Evolutionary conservation across 352 stramenopile species (phyloP).

Genomic region (Globisporangium middletonii): DNA sequence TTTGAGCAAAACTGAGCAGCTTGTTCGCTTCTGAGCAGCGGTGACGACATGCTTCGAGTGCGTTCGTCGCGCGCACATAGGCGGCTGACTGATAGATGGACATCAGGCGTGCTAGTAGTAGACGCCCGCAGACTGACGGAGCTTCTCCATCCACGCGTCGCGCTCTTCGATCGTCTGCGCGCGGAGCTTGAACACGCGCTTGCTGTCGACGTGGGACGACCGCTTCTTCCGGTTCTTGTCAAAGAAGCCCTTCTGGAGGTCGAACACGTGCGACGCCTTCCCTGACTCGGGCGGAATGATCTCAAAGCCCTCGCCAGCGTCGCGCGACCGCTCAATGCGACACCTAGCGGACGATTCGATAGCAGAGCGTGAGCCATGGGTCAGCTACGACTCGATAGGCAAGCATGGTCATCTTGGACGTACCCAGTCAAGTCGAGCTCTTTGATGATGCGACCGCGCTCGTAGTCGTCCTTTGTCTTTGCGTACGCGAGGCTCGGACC

Average conservation of each 20-base stretch:
- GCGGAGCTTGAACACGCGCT: constrained; percentile 79
- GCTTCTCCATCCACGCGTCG: constrained; percentile 73
- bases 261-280: constrained; percentile 63
- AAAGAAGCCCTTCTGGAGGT: constrained; percentile 69
- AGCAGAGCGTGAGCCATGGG: neutral
- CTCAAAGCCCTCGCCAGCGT: constrained; percentile 80
- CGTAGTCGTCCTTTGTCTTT: constrained; percentile 84
- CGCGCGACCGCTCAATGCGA: constrained; percentile 58
- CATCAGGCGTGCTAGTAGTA: constrained; percentile 11
- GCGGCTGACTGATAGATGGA: too few species aligned
- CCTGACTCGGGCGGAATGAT: constrained; percentile 53
- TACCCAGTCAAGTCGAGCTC: constrained; percentile 75
- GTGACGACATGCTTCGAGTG: too few species aligned
- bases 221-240: constrained; percentile 78
- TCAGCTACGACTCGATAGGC: neutral
- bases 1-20: too few species aligned
- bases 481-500: constrained; percentile 70
- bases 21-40: too few species aligned
- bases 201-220: constrained; percentile 61
- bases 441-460: constrained; percentile 84
- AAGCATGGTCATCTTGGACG: neutral
- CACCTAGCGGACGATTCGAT: constrained; percentile 26
- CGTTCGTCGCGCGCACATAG: too few species aligned
- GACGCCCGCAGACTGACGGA: constrained; percentile 49
- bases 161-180: constrained; percentile 78